Evolutionary conservation across 208 protist species (phyloP).

Genomic region (Trypanosoma caninum): DNA sequence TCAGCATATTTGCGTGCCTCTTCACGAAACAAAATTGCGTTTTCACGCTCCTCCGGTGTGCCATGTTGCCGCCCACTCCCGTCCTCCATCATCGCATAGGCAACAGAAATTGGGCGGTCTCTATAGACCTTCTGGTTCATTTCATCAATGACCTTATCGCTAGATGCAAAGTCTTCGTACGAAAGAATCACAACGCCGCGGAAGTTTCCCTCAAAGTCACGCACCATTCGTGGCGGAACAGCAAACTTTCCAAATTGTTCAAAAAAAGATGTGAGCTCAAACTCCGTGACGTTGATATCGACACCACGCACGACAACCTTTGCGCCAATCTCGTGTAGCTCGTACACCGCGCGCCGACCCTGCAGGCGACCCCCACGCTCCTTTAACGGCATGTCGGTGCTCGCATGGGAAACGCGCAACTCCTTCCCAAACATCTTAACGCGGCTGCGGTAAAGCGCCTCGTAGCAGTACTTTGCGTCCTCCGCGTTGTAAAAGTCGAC

Average conservation of each 20-base stretch:
- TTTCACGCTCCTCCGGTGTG: conserved; percentile 63
- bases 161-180: conserved; percentile 70
- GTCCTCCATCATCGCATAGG: conserved; percentile 82
- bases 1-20: conserved; percentile 65
- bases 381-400: conserved; percentile 33
- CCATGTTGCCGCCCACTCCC: conserved; percentile 79
- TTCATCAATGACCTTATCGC: conserved; percentile 65
- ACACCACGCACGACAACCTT: conserved; percentile 81
- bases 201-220: conserved; percentile 74
- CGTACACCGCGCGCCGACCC: conserved; percentile 25
- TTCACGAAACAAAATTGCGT: conserved; percentile 66
- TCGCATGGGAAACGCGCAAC: conserved; percentile 64
- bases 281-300: conserved; percentile 64
- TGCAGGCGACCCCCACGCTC: conserved; percentile 22
- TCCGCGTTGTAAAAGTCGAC: conserved; percentile 70
- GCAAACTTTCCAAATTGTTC: conserved; percentile 76
- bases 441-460: conserved; percentile 55
- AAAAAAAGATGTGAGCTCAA: conserved; percentile 77
- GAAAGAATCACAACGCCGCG: conserved; percentile 69
- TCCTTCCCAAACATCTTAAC: conserved; percentile 73
- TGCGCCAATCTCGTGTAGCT: conserved; percentile 82
- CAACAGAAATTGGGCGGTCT: conserved; percentile 62
- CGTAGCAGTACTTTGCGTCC: conserved; percentile 89
- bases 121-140: conserved; percentile 67
- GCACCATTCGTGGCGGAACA: conserved; percentile 79